phyloP scores from a whole-genome alignment of 768 basidiomycete genomes.

The Pisolithus sp. region DNA sequence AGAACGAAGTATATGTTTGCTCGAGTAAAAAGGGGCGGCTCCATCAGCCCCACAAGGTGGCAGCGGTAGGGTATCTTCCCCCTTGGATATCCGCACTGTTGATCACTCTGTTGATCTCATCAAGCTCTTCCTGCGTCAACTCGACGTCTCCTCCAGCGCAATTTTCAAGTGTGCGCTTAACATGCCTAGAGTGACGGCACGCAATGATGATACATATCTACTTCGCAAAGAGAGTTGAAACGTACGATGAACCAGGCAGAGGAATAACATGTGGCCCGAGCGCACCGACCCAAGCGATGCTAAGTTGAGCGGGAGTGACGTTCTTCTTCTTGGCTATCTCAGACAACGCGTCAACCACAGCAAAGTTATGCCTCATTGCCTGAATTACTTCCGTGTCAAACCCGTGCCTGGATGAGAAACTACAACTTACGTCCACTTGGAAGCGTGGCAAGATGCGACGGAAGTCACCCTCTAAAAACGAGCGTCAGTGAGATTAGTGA shows the following conservation, averaged over 20 bases:
- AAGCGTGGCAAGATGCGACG: constrained; percentile 37
- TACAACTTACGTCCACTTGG: constrained; percentile 33
- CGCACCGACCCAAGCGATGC: constrained; percentile 38
- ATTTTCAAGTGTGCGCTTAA: constrained; percentile 40
- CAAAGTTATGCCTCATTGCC: constrained; percentile 37
- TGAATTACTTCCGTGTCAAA: constrained; percentile 8
- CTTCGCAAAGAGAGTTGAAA: neutral
- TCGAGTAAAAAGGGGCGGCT: too few species aligned
- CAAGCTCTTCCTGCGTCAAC: constrained; percentile 35
- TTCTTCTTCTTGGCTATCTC: constrained; percentile 37
- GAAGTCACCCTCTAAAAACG: constrained; percentile 33
- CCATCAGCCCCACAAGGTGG: constrained; percentile 29
- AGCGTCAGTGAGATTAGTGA: constrained; percentile 6
- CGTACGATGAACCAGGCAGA: constrained; percentile 44
- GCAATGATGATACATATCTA: constrained; percentile 1
- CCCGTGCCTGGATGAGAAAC: neutral
- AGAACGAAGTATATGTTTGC: too few species aligned
- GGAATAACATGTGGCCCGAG: constrained; percentile 41
- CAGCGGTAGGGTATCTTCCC: constrained; percentile 28
- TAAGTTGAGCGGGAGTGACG: constrained; percentile 38
- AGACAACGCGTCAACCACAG: constrained; percentile 36
- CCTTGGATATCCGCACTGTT: constrained; percentile 33
- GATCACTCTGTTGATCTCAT: constrained; percentile 34
- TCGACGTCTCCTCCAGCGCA: constrained; percentile 36
- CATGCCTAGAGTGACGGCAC: constrained; percentile 13